A percentile compares a stretch with the other conserved stretches of the same genome.
These are phyloP conservation scores for Pseudomassariella vexata DNA, from an alignment of 2,329 filamentous ascomycete genomes.

Conservation along the genomic window DNA sequence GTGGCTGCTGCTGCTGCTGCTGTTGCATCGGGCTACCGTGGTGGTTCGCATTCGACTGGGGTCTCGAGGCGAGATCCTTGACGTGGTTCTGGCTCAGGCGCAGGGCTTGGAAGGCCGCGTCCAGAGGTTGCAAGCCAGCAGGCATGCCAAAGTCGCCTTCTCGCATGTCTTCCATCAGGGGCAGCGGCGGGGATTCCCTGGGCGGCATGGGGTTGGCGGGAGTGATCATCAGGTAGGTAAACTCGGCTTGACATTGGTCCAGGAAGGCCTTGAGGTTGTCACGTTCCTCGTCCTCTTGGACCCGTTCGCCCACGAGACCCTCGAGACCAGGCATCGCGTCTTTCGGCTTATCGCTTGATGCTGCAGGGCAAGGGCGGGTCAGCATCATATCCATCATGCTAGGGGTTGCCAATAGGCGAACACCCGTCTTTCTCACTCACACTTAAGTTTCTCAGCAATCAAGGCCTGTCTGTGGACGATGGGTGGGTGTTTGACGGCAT, in stretches of 20 bases:
- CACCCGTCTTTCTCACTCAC: too few species aligned
- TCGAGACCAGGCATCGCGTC: slow-evolving; percentile 36
- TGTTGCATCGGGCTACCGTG: slow-evolving; percentile 49
- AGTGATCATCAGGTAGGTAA: slow-evolving; percentile 63
- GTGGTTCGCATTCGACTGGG: slow-evolving; percentile 51
- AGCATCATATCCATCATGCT: slow-evolving; percentile 3
- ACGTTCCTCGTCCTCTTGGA: slow-evolving; percentile 32
- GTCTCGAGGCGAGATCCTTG: slow-evolving; percentile 47
- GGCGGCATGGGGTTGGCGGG: slow-evolving; percentile 61
- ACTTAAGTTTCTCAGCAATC: slow-evolving; percentile 50
- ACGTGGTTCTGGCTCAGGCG: slow-evolving; percentile 49
- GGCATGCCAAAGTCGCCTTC: slow-evolving; percentile 48
- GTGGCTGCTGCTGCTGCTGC: background rate
- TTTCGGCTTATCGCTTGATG: slow-evolving; percentile 34
- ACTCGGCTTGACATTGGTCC: slow-evolving; percentile 60
- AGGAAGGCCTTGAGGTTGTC: slow-evolving; percentile 55
- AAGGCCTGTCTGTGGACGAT: slow-evolving; percentile 41
- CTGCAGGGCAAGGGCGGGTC: slow-evolving; percentile 21
- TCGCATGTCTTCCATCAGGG: slow-evolving; percentile 53
- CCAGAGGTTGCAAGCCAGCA: slow-evolving; percentile 33
- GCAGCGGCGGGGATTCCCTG: slow-evolving; percentile 55
- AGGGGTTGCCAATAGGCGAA: too few species aligned
- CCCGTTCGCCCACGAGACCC: slow-evolving; percentile 23
- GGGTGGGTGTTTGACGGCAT: slow-evolving; percentile 36
- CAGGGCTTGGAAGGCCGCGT: slow-evolving; percentile 26